Evolutionary conservation across 805 yeast species (phyloP).

Genomic region (Cyberlindnera samutprakarnensis): DNA sequence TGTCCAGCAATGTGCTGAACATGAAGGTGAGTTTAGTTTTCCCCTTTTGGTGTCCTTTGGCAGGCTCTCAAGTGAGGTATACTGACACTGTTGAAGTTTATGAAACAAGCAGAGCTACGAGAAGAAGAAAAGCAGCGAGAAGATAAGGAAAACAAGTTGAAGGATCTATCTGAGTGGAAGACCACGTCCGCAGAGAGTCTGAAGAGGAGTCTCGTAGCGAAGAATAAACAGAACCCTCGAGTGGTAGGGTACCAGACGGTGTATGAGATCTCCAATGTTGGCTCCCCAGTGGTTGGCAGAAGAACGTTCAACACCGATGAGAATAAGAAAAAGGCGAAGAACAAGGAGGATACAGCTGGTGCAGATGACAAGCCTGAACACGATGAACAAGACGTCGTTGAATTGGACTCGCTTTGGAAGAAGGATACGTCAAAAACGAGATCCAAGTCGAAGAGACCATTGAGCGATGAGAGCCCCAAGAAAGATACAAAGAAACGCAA

Average conservation of each 20-base stretch:
- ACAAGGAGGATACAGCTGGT: too few relatives aligned
- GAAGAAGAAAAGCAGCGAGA: conserved; percentile 28
- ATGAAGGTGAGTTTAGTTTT: conserved; percentile 39
- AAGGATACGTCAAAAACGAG: conserved; percentile 8
- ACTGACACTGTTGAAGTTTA: too few relatives aligned
- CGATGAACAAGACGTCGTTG: neutral
- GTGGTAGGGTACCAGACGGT: conserved; percentile 37
- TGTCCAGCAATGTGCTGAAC: conserved; percentile 69
- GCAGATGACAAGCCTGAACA: neutral
- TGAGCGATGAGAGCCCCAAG: conserved; percentile 10
- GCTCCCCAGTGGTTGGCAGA: conserved; percentile 20
- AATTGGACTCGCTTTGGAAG: conserved; percentile 20
- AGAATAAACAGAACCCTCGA: conserved; percentile 24
- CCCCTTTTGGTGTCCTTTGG: too few relatives aligned
- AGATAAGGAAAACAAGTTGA: conserved; percentile 29
- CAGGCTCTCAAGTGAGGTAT: too few relatives aligned
- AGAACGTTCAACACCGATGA: conserved; percentile 20
- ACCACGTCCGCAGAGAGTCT: conserved; percentile 19
- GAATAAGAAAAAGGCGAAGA: conserved; percentile 7
- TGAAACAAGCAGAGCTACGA: conserved; percentile 37
- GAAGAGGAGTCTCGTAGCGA: conserved; percentile 20
- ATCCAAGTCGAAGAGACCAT: conserved; percentile 9
- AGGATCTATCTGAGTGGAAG: conserved; percentile 33
- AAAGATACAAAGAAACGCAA: conserved; percentile 15
- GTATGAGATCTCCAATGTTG: conserved; percentile 18